Evolutionary conservation across 2,329 filamentous ascomycete genomes (phyloP).

Genomic region (Epichloe elymi): DNA sequence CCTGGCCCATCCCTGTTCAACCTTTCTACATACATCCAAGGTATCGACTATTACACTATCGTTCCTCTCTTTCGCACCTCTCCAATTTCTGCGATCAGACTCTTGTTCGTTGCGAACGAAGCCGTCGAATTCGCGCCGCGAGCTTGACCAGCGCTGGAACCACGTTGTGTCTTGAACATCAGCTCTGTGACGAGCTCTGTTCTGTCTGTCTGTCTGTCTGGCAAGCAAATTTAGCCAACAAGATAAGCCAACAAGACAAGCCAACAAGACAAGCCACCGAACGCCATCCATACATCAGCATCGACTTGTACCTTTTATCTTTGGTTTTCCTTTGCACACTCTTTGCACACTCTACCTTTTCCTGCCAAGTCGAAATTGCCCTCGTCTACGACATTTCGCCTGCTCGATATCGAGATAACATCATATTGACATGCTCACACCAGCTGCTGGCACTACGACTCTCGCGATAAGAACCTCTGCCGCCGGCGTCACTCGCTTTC

Average conservation of each 20-base stretch:
- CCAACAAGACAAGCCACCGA: neutral
- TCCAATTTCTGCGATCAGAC: slow-evolving; percentile 1
- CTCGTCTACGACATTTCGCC: neutral
- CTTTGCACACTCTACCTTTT: neutral
- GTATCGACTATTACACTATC: neutral
- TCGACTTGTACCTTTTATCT: neutral
- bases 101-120: neutral
- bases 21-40: slow-evolving; percentile 3
- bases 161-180: neutral
- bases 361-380: neutral
- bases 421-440: neutral
- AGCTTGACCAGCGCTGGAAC: neutral
- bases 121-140: neutral
- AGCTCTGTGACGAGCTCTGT: neutral
- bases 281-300: neutral
- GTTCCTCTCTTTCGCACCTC: slow-evolving; percentile 4
- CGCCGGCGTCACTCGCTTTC: neutral
- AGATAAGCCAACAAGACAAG: too few relatives aligned
- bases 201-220: neutral
- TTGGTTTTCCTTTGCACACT: neutral
- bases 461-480: neutral
- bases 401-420: neutral
- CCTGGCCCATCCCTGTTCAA: slow-evolving; percentile 4
- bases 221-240: neutral
- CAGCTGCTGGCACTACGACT: neutral